phyloP scores from a whole-genome alignment of 2,329 filamentous ascomycete genomes.

The Cladosporium sp. region DNA sequence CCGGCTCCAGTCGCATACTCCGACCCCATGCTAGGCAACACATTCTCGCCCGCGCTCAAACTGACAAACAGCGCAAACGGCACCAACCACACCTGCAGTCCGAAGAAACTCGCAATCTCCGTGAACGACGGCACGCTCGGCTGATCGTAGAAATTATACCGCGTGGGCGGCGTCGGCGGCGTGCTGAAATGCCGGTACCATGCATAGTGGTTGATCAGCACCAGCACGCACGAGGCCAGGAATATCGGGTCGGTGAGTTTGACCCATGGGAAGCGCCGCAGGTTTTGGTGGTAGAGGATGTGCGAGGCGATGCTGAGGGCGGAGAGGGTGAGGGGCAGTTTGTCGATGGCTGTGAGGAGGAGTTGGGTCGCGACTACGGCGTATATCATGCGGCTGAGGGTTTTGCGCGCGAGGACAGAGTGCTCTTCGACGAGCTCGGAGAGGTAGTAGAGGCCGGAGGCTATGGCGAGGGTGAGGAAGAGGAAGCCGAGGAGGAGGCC shows the following conservation, averaged over 20 bases:
- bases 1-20: constrained; percentile 67
- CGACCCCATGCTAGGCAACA: constrained; percentile 86
- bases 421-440: constrained; percentile 98
- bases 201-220: constrained; percentile 86
- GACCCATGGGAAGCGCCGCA: constrained; percentile 74
- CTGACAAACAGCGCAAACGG: constrained; percentile 95
- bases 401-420: constrained; percentile 84
- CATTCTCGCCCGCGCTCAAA: constrained; percentile 90
- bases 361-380: constrained; percentile 72
- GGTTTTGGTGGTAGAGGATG: constrained; percentile 83
- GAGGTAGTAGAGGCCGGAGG: constrained; percentile 97
- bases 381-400: constrained; percentile 87
- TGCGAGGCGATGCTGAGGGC: constrained; percentile 78
- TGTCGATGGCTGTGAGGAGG: constrained; percentile 76
- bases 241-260: constrained; percentile 87
- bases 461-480: constrained; percentile 93
- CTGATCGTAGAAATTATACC: constrained; percentile 45
- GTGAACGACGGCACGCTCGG: constrained; percentile 76
- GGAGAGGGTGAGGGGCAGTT: constrained; percentile 77
- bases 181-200: constrained; percentile 93
- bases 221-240: constrained; percentile 77
- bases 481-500: constrained; percentile 86
- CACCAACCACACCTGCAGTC: constrained; percentile 93
- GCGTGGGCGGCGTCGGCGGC: constrained; percentile 53
- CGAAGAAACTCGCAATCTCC: constrained; percentile 94